These are phyloP conservation scores for Austroboletus olivaceoglutinosus DNA, from an alignment of 1,284 basidiomycete genomes.

Conservation along the genomic window DNA sequence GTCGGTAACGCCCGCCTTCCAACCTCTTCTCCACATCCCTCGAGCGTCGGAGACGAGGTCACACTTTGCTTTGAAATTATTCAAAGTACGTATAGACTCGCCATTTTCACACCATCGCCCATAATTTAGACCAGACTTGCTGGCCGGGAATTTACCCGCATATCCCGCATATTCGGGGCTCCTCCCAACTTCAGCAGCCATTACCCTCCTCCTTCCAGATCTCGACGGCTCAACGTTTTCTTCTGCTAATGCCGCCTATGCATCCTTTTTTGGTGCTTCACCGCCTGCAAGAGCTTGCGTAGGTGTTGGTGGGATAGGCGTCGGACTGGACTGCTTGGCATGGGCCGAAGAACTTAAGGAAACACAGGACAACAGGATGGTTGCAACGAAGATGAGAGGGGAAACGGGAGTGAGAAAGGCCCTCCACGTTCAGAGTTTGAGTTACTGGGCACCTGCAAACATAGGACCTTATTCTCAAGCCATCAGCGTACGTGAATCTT, in stretches of 20 bases:
- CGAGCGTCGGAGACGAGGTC: conserved; percentile 64
- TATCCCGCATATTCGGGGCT: conserved; percentile 6
- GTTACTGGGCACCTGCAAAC: conserved; percentile 99
- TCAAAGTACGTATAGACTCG: conserved; percentile 43
- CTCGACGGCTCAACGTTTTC: conserved; percentile 70
- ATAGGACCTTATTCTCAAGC: conserved; percentile 99
- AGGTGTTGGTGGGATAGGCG: conserved; percentile 56
- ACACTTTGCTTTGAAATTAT: conserved; percentile 56
- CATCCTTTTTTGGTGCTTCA: conserved; percentile 81
- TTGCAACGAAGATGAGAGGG: conserved; percentile 28
- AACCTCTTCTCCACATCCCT: conserved; percentile 32
- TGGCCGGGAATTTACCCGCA: conserved; percentile 4
- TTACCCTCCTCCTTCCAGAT: conserved; percentile 82
- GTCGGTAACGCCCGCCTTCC: conserved; percentile 52
- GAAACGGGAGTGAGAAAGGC: conserved; percentile 50
- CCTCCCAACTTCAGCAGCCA: conserved; percentile 68
- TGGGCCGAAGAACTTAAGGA: conserved; percentile 37
- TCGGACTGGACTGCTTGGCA: conserved; percentile 79
- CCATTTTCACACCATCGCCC: neutral
- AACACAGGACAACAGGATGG: conserved; percentile 10
- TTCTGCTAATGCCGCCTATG: conserved; percentile 75
- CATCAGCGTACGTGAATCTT: conserved; percentile 57
- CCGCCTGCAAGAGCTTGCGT: conserved; percentile 95
- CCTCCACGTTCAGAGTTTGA: conserved; percentile 91
- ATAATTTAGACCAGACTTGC: conserved; percentile 14